Conservation (phyloP, 2,329 filamentous ascomycete species). For the Pseudocercospora crystallina region DNA sequence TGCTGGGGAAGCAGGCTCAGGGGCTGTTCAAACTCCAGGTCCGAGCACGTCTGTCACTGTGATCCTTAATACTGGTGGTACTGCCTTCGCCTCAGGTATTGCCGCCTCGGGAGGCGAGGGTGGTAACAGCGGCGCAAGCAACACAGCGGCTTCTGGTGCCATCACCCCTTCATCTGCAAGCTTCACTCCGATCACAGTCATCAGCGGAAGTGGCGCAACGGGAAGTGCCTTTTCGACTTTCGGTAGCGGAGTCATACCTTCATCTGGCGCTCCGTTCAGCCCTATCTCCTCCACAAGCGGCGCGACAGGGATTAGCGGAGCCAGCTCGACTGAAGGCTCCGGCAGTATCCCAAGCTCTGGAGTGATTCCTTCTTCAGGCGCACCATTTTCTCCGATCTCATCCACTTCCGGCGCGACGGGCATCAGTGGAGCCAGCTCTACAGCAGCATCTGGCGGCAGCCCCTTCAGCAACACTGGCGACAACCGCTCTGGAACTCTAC, state of each 20-base stretch:
- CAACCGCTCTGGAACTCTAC: slow-evolving; percentile 8
- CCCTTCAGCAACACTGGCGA: slow-evolving; percentile 13
- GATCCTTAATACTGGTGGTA: slow-evolving; percentile 22
- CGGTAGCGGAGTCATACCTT: background rate
- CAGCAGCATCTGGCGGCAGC: slow-evolving; percentile 6
- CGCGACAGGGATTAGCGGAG: slow-evolving; percentile 7
- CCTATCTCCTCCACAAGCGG: slow-evolving; percentile 16
- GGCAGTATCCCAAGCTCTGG: slow-evolving; percentile 9
- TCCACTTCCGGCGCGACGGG: slow-evolving; percentile 5
- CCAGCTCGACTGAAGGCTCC: slow-evolving; percentile 13
- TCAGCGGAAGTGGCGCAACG: background rate
- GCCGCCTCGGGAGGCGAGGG: slow-evolving; percentile 2
- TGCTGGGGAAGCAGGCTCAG: slow-evolving; percentile 17
- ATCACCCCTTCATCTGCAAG: background rate
- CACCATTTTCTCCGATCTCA: slow-evolving; percentile 10
- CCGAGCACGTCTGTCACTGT: slow-evolving; percentile 17
- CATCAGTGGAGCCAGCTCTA: slow-evolving; percentile 10
- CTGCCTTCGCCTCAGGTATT: slow-evolving; percentile 22
- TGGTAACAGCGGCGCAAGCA: slow-evolving; percentile 18
- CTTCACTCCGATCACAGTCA: background rate
- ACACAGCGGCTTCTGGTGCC: slow-evolving; percentile 10
- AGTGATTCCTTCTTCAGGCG: slow-evolving; percentile 9
- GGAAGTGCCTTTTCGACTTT: slow-evolving; percentile 2
- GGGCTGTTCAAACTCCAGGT: slow-evolving; percentile 13
- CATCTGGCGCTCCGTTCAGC: slow-evolving; percentile 1